Conservation (phyloP, 2,329 filamentous ascomycete species). For the Bipolaris bicolor region DNA sequence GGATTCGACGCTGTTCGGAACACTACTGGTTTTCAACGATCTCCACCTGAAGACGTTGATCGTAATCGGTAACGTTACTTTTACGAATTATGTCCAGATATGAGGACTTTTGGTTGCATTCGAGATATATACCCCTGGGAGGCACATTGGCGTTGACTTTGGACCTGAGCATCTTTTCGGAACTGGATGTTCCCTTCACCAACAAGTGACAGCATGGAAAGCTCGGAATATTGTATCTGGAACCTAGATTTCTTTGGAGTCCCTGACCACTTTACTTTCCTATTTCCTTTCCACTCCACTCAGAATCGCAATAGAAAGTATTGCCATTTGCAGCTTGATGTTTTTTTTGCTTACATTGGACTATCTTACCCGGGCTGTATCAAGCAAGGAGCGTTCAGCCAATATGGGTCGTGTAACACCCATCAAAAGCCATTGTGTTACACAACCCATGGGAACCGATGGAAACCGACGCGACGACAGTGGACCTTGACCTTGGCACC, state of each 20-base stretch:
- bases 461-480: neutral
- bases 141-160: conserved; percentile 18
- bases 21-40: conserved; percentile 38
- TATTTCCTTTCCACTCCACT: neutral
- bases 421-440: neutral
- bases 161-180: neutral
- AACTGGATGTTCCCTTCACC: neutral
- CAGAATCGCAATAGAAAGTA: neutral
- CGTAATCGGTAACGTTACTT: conserved; percentile 36
- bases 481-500: neutral
- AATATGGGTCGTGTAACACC: neutral
- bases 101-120: conserved; percentile 22
- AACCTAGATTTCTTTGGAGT: neutral
- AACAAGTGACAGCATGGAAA: neutral
- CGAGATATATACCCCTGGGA: conserved; percentile 25
- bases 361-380: neutral
- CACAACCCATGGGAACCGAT: neutral
- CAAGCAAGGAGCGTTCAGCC: too few relatives aligned
- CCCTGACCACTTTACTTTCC: conserved; percentile 7
- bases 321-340: neutral
- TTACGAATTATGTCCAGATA: conserved; percentile 10
- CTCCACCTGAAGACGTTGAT: conserved; percentile 42
- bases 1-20: conserved; percentile 43
- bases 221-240: neutral
- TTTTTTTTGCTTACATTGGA: neutral